phyloP scores from a whole-genome alignment of 1,284 basidiomycete genomes.

The Hemileia vastatrix region DNA sequence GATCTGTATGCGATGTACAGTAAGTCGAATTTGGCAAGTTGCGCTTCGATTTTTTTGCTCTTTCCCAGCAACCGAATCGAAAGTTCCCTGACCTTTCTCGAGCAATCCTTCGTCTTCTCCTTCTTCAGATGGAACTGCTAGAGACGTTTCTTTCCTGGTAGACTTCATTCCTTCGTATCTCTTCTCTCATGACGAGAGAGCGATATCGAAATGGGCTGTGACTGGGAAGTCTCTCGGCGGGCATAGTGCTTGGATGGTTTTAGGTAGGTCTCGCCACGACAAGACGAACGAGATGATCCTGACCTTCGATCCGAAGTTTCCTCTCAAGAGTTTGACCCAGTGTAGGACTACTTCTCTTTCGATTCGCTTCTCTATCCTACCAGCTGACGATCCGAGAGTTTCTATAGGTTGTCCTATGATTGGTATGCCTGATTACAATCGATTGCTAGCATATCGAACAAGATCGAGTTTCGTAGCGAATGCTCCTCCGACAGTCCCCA shows the following conservation, averaged over 20 bases:
- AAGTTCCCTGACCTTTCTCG: neutral
- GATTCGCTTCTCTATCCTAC: constrained; percentile 1
- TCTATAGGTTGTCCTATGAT: constrained; percentile 60
- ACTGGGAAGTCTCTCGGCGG: constrained; percentile 66
- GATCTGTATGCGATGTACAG: constrained; percentile 44
- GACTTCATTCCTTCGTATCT: constrained; percentile 68
- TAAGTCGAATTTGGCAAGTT: constrained; percentile 5
- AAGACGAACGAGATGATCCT: too few species aligned
- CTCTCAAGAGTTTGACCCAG: neutral
- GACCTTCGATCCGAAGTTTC: neutral
- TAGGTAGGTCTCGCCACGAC: constrained; percentile 53
- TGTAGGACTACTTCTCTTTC: neutral
- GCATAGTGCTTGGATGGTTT: constrained; percentile 62
- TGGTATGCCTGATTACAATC: constrained; percentile 71
- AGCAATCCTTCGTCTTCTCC: neutral
- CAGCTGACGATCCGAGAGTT: constrained; percentile 55
- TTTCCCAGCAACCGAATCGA: neutral
- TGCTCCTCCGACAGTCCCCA: too few species aligned
- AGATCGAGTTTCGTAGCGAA: too few species aligned
- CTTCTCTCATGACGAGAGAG: constrained; percentile 60
- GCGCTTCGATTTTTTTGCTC: neutral
- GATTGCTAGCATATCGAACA: too few species aligned
- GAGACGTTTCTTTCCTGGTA: constrained; percentile 68
- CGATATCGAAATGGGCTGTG: constrained; percentile 57
- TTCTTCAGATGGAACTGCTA: constrained; percentile 53